phyloP scores from a whole-genome alignment of 2,329 filamentous ascomycete species.

The Aureobasidium musti region DNA sequence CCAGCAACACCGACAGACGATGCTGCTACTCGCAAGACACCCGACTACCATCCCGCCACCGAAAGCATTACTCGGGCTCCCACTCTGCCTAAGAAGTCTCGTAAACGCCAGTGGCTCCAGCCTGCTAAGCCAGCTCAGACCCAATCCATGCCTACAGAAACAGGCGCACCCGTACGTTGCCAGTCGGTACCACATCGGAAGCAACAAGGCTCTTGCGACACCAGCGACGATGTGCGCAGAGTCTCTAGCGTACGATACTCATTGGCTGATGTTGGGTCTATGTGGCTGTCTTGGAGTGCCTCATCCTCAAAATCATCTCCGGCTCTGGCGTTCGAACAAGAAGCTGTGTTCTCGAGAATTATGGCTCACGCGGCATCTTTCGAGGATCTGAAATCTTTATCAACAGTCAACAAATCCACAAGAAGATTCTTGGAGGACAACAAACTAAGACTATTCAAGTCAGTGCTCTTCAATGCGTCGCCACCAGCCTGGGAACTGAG shows the following conservation, averaged over 20 bases:
- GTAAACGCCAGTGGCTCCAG: slow-evolving; percentile 44
- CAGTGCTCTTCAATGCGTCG: slow-evolving; percentile 55
- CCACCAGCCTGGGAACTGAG: slow-evolving; percentile 62
- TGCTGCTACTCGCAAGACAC: slow-evolving; percentile 34
- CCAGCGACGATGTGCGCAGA: slow-evolving; percentile 22
- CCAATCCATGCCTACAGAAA: neutral
- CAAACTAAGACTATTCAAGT: slow-evolving; percentile 57
- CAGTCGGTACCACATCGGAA: slow-evolving; percentile 4
- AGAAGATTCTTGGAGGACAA: slow-evolving; percentile 60
- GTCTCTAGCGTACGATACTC: slow-evolving; percentile 4
- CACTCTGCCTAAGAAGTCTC: slow-evolving; percentile 46
- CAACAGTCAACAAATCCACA: slow-evolving; percentile 58
- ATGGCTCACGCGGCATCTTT: slow-evolving; percentile 53
- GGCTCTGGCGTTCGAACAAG: neutral
- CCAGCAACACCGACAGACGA: neutral
- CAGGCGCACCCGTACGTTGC: neutral
- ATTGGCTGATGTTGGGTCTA: neutral
- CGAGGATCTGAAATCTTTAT: slow-evolving; percentile 58
- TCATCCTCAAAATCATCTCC: neutral
- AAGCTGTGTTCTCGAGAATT: slow-evolving; percentile 54
- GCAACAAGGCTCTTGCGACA: neutral
- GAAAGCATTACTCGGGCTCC: slow-evolving; percentile 38
- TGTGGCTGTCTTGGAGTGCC: slow-evolving; percentile 2
- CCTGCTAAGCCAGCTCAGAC: neutral
- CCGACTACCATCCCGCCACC: slow-evolving; percentile 34